Base-by-base conservation (phyloP, 495 filamentous ascomycete species). In the Penicillium paradoxum region DNA sequence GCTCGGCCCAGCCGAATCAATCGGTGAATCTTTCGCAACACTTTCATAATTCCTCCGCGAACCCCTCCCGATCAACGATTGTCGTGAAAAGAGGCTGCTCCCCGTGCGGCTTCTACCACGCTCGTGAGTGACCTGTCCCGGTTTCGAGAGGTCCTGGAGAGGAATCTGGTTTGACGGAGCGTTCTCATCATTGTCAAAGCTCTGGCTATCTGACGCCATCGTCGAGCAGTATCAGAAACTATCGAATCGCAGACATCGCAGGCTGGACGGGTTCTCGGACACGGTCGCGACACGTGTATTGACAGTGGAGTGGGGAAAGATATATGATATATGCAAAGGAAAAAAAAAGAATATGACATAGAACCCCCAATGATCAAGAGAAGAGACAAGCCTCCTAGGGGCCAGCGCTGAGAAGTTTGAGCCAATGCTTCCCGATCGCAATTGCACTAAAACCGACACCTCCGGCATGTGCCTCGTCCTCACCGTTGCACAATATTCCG, bases 91-190 rank as follows among this genome's bases (percentile, higher is more conserved):
- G 33, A 73, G 53, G 46, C 69, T 59, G 51, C 58, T 61, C 49
- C 72, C 65, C 22, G 54, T 62, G 45, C 61, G 57, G 48, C 60
- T 58, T 58, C 64, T 58, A 7, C 64, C 64, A 43, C 63, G 60
- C 22, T 72, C 54, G 41, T 67, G 55, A 43, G 61, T 44, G 45
- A 45, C 33, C 49, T 54, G 47, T 53, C 79, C 80, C 40, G 79
- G 72, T 48, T 81, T 78, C 27, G 83, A 82, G 43, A 96, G 83
- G 67, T 95, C 85, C 66, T 87, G 86, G 43, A 97, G 75, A 42
- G 91, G 90, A 69, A 96, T 95, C 37, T 89, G 86, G 44, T 79
- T 71, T 29, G 80, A 67, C 34, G 78, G 56, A 52, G 74, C 62
- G 25, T 69, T 63, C 46, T 74, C 71, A 56, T 75, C 63, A 55